Evolutionary conservation across 2,329 filamentous ascomycete genomes (phyloP).

Genomic region (Microcyclospora tardicrescens): DNA sequence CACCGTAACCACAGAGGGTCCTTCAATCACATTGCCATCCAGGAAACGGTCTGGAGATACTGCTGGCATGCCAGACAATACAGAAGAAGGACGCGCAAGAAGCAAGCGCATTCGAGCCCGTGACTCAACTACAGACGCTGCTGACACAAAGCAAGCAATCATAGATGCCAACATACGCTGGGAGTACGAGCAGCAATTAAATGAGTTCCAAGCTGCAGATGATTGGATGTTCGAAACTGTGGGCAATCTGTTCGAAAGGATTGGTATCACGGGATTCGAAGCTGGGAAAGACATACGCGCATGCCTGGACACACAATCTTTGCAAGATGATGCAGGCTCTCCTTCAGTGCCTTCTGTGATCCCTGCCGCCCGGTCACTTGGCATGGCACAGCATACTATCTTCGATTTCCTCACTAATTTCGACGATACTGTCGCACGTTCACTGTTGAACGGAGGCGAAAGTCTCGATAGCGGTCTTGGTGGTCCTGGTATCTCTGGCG

Average conservation of each 20-base stretch:
- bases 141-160: slow-evolving; percentile 27
- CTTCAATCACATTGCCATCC: slow-evolving; percentile 26
- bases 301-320: slow-evolving; percentile 10
- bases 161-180: slow-evolving; percentile 38
- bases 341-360: too few relatives aligned
- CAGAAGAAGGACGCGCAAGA: slow-evolving; percentile 43
- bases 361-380: slow-evolving; percentile 3
- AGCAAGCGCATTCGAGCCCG: slow-evolving; percentile 49
- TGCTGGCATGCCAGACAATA: slow-evolving; percentile 44
- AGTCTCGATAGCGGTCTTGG: slow-evolving; percentile 12
- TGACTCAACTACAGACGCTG: slow-evolving; percentile 39
- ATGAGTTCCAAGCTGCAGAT: slow-evolving; percentile 42
- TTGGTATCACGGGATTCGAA: slow-evolving; percentile 33
- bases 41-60: slow-evolving; percentile 50
- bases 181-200: slow-evolving; percentile 43
- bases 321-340: not conserved
- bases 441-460: slow-evolving; percentile 15
- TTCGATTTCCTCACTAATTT: slow-evolving; percentile 16
- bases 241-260: slow-evolving; percentile 38
- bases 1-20: slow-evolving; percentile 3
- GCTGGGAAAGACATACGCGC: slow-evolving; percentile 16
- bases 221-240: slow-evolving; percentile 44
- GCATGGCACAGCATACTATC: slow-evolving; percentile 12
- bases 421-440: slow-evolving; percentile 15
- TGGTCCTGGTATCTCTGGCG: slow-evolving; percentile 4